phyloP scores from a whole-genome alignment of 495 filamentous ascomycete genomes.

The Talaromyces nanjingensis region DNA sequence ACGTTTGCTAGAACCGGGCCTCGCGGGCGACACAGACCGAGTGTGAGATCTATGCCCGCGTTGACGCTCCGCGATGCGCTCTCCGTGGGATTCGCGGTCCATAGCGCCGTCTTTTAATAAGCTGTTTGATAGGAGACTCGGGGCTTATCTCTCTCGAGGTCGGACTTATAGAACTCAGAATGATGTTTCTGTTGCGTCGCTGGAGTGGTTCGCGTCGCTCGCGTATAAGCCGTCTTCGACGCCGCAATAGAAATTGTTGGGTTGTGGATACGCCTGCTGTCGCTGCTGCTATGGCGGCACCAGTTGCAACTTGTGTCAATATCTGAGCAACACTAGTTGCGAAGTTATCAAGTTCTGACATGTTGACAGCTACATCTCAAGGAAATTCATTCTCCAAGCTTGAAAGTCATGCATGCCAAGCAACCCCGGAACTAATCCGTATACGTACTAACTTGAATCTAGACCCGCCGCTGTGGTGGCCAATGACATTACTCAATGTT shows the following conservation, averaged over 20 bases:
- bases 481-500: no score
- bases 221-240: no score
- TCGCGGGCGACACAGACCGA: constrained; percentile 12
- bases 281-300: no score
- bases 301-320: no score
- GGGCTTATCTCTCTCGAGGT: not conserved
- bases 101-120: not conserved
- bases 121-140: not conserved
- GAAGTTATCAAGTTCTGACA: not conserved
- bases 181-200: not conserved
- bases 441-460: not conserved
- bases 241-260: no score
- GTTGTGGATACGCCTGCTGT: no score
- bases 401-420: not conserved
- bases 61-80: not conserved
- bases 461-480: not conserved
- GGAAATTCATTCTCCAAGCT: not conserved
- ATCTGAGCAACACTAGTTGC: not conserved
- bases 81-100: not conserved
- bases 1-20: constrained; percentile 15
- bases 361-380: not conserved
- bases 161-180: not conserved
- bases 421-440: not conserved
- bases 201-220: no score
- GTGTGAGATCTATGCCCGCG: not conserved